phyloP scores from a whole-genome alignment of 805 yeast genomes.

The Pichia californica region DNA sequence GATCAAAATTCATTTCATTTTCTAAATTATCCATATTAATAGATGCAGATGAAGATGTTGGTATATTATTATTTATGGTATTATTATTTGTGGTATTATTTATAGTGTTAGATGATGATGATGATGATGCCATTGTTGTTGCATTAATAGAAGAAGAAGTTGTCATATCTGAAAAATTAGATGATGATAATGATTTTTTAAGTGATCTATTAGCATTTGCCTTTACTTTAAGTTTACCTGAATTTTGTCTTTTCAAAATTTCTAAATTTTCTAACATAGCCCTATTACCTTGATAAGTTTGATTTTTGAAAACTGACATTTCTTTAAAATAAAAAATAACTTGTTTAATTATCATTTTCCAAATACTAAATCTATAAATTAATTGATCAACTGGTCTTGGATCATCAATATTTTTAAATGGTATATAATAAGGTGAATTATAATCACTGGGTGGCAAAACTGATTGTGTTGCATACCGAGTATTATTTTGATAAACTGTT shows the following conservation, averaged over 20 bases:
- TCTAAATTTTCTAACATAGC: slow-evolving; percentile 42
- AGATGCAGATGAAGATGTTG: background rate
- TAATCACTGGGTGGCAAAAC: slow-evolving; percentile 28
- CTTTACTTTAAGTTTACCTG: slow-evolving; percentile 25
- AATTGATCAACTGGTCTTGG: slow-evolving; percentile 42
- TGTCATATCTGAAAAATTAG: slow-evolving; percentile 10
- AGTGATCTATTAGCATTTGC: slow-evolving; percentile 17
- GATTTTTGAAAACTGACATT: slow-evolving; percentile 44
- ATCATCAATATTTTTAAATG: slow-evolving; percentile 24
- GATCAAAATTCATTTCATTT: background rate
- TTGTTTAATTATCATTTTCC: slow-evolving; percentile 50
- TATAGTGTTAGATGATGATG: too few species aligned
- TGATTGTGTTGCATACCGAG: slow-evolving; percentile 17
- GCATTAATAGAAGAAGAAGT: background rate
- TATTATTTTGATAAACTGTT: slow-evolving; percentile 10
- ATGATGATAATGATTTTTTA: slow-evolving; percentile 19
- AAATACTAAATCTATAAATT: slow-evolving; percentile 49
- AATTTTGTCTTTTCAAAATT: slow-evolving; percentile 24
- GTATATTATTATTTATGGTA: background rate
- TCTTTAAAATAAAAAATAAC: slow-evolving; percentile 46
- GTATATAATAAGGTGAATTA: slow-evolving; percentile 31
- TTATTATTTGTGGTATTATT: too few species aligned
- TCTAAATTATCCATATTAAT: background rate
- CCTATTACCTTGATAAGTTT: slow-evolving; percentile 38
- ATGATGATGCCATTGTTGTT: too few species aligned